Percentiles rank a stretch among this genome's conserved stretches.
Evolutionary conservation across 2,329 filamentous ascomycete species (phyloP).

Genomic region (Aspergillus hiratsukae): DNA sequence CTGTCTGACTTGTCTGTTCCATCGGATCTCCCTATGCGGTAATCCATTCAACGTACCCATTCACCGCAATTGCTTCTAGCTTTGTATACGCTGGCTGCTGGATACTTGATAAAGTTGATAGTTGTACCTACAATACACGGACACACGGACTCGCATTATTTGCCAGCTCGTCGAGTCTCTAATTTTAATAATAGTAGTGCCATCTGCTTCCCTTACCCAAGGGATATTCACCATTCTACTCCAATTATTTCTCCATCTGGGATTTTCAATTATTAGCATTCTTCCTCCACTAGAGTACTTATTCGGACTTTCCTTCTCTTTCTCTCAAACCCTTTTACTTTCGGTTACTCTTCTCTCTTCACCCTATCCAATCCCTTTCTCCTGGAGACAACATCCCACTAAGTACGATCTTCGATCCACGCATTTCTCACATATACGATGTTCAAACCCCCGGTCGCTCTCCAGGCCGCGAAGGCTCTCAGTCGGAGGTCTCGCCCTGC

Average conservation of each 20-base stretch:
- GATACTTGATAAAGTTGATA: too few relatives aligned
- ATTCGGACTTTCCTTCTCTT: not conserved
- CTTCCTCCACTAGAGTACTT: not conserved
- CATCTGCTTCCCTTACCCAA: too few relatives aligned
- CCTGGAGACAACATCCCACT: not conserved
- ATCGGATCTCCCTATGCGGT: slow-evolving; percentile 1
- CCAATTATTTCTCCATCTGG: not conserved
- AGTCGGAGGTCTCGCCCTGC: slow-evolving; percentile 17
- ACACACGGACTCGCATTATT: too few relatives aligned
- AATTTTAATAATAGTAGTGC: too few relatives aligned
- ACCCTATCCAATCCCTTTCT: not conserved
- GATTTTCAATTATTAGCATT: not conserved
- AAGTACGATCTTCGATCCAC: not conserved
- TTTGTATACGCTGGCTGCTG: not conserved
- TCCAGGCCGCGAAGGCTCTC: slow-evolving; percentile 23
- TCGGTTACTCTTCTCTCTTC: not conserved
- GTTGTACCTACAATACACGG: not conserved
- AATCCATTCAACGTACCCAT: not conserved
- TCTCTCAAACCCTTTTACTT: not conserved
- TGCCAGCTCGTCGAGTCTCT: too few relatives aligned
- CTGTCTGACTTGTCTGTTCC: slow-evolving; percentile 3
- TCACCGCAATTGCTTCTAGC: slow-evolving; percentile 11
- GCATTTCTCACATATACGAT: slow-evolving; percentile 13
- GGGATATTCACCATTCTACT: too few relatives aligned
- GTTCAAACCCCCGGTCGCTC: slow-evolving; percentile 25